A percentile compares a stretch with the other conserved stretches of the same genome.
Conservation (phyloP, 192 early-diverging fungal genomes). For the Mortierella antarctica region DNA sequence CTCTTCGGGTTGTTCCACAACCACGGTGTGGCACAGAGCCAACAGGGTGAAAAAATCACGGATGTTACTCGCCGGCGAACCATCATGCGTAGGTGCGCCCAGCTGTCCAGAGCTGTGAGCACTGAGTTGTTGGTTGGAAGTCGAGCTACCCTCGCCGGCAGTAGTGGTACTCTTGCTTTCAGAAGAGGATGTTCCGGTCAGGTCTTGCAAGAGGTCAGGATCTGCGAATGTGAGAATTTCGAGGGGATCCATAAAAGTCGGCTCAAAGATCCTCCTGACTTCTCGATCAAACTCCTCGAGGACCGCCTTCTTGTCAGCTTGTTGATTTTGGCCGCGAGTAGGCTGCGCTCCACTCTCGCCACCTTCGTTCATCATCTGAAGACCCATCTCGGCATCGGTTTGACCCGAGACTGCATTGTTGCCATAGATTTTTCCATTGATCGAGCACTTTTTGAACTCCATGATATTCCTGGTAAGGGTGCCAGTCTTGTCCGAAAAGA, state of each 20-base stretch:
- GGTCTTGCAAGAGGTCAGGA: conserved; percentile 76
- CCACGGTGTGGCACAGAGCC: conserved; percentile 94
- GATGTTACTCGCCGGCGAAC: conserved; percentile 67
- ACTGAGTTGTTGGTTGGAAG: neutral
- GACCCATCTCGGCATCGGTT: conserved; percentile 71
- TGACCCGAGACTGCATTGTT: conserved; percentile 75
- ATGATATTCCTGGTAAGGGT: conserved; percentile 96
- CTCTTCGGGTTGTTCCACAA: conserved; percentile 77
- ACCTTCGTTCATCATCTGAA: conserved; percentile 64
- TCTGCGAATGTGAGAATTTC: conserved; percentile 88
- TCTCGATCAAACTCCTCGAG: conserved; percentile 65
- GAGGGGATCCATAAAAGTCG: conserved; percentile 67
- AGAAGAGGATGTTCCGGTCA: conserved; percentile 48
- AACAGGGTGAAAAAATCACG: conserved; percentile 90
- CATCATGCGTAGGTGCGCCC: conserved; percentile 18
- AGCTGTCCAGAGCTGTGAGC: neutral
- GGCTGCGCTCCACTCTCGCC: conserved; percentile 21
- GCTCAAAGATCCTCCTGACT: conserved; percentile 74
- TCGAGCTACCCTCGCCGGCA: conserved; percentile 25
- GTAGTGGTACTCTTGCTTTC: conserved; percentile 23
- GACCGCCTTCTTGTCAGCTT: conserved; percentile 53
- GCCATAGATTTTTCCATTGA: conserved; percentile 90
- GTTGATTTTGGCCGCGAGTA: conserved; percentile 7
- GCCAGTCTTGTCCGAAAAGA: conserved; percentile 98
- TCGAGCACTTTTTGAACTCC: conserved; percentile 95